A percentile compares a stretch with the other conserved stretches of the same genome.
phyloP scores from a whole-genome alignment of 257 asterid species.

The Striga asiatica region DNA sequence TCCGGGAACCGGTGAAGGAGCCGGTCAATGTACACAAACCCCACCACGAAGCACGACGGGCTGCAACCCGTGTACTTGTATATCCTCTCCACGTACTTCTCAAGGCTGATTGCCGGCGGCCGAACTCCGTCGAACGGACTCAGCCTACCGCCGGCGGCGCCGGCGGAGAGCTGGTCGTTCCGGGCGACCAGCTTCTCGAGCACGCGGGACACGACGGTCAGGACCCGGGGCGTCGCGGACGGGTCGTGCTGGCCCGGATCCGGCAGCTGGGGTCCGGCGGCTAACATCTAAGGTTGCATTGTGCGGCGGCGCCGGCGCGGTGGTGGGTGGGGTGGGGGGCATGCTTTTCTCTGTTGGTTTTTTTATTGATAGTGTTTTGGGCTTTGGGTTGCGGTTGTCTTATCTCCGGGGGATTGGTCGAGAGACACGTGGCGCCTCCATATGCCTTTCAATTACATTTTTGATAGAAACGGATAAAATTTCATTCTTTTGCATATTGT shows the following conservation, averaged over 20 bases:
- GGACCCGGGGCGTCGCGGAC: conserved; percentile 48
- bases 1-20: conserved; percentile 63
- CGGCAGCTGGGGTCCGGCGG: conserved; percentile 29
- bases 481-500: too few relatives aligned
- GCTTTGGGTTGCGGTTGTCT: not conserved
- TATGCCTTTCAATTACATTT: conserved; percentile 2
- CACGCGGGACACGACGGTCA: conserved; percentile 50
- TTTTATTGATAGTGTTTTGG: not conserved
- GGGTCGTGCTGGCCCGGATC: conserved; percentile 32
- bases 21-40: conserved; percentile 69
- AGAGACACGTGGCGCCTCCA: conserved; percentile 17
- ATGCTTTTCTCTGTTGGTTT: not conserved
- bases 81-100: conserved; percentile 65
- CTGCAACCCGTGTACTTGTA: conserved; percentile 78
- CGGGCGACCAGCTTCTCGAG: conserved; percentile 67
- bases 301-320: conserved; percentile 14
- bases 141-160: conserved; percentile 28
- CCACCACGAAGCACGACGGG: conserved; percentile 77
- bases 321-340: too few relatives aligned
- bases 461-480: too few relatives aligned
- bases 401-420: conserved; percentile 20
- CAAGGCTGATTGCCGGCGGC: conserved; percentile 58
- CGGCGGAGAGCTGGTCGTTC: conserved; percentile 34
- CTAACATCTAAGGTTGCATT: conserved; percentile 37
- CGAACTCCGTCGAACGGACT: conserved; percentile 56